These are phyloP conservation scores for Alternaria sp. DNA, from an alignment of 2,329 filamentous ascomycete species.

Conservation along the genomic window DNA sequence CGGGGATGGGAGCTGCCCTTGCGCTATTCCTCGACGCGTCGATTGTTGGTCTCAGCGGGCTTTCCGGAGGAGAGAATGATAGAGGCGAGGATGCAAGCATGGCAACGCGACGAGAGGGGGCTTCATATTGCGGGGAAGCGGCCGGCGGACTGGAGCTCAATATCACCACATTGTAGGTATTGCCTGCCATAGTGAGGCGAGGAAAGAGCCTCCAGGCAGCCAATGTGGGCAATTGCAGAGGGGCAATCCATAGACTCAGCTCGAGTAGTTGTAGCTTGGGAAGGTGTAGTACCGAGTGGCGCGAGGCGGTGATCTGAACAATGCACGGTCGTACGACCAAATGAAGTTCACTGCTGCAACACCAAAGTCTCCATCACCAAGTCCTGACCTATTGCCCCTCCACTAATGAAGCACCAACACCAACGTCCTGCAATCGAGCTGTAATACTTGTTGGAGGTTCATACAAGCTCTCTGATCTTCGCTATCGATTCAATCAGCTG, in stretches of 20 bases:
- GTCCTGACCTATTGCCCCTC: constrained; percentile 5
- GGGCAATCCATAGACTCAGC: constrained; percentile 10
- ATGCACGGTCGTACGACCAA: constrained; percentile 10
- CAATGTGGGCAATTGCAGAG: constrained; percentile 4
- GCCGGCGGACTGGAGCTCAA: constrained; percentile 47
- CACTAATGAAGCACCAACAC: constrained; percentile 1
- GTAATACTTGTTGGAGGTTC: not conserved
- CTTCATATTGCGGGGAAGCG: constrained; percentile 31
- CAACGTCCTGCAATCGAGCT: not conserved
- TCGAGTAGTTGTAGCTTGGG: not conserved
- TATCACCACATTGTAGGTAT: constrained; percentile 36
- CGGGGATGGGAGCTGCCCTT: constrained; percentile 37
- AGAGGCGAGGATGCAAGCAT: constrained; percentile 36
- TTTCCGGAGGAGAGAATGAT: constrained; percentile 33
- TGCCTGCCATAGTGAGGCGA: constrained; percentile 37
- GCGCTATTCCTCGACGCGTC: constrained; percentile 43
- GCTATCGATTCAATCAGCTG: not conserved
- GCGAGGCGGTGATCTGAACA: constrained; percentile 3
- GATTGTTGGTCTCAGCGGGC: constrained; percentile 21
- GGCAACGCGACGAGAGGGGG: constrained; percentile 41
- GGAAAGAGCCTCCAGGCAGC: constrained; percentile 17
- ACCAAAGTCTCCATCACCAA: constrained; percentile 16
- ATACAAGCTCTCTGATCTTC: not conserved
- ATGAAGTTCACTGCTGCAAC: constrained; percentile 14
- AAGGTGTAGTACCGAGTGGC: not conserved